phyloP scores from a whole-genome alignment of 768 basidiomycete species.

The Boletus subcaerulescens region DNA sequence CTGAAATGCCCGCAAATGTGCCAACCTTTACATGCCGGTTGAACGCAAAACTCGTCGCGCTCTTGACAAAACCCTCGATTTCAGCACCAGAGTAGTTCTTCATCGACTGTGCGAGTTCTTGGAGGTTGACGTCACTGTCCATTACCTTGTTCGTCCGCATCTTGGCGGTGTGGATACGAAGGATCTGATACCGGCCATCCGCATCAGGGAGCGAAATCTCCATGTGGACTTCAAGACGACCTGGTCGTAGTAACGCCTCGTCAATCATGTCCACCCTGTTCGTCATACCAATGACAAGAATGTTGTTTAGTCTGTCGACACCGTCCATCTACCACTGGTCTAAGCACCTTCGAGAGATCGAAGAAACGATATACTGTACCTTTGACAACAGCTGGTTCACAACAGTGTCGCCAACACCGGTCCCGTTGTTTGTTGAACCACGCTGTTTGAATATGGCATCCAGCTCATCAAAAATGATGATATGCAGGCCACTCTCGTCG shows the following conservation, averaged over 20 bases:
- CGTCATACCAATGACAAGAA: conserved; percentile 99
- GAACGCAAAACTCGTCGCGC: conserved; percentile 97
- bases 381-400: conserved; percentile 99
- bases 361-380: conserved; percentile 37
- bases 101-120: conserved; percentile 75
- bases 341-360: conserved; percentile 8
- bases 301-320: conserved; percentile 98
- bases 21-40: conserved; percentile 97
- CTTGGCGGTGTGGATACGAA: conserved; percentile 91
- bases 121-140: conserved; percentile 79
- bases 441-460: conserved; percentile 99
- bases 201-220: conserved; percentile 98
- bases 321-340: conserved; percentile 81
- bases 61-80: conserved; percentile 93
- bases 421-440: conserved; percentile 86
- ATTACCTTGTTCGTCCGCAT: conserved; percentile 93
- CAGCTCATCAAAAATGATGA: conserved; percentile 99
- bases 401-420: conserved; percentile 97
- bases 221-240: conserved; percentile 99
- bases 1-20: conserved; percentile 93
- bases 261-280: conserved; percentile 99
- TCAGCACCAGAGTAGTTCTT: conserved; percentile 99
- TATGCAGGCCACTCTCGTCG: conserved; percentile 95
- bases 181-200: conserved; percentile 86
- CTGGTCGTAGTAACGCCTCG: conserved; percentile 94